Evolutionary conservation across 176 grass and related monocot species (phyloP), one percentile per base, ranked within the genome.

Genomic region (Calamus simplicifolius): DNA sequence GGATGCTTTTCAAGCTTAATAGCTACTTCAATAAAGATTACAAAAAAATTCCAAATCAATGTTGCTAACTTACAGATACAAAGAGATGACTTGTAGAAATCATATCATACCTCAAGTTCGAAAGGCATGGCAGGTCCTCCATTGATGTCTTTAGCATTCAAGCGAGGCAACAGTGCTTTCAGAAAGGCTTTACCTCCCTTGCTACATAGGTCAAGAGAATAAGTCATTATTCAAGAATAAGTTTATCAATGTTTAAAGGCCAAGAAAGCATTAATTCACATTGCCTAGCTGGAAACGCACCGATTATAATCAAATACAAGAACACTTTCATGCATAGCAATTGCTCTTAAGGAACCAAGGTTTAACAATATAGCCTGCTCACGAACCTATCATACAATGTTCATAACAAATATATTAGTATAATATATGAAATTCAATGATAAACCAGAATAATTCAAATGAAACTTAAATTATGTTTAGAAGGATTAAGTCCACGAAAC

Each of bases 251-350:
- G 6, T 31, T 62, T 10, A 19, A 18, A 38, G 12, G 60, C 21
- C 2, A 72, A 61, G 15, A 64, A 61, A 43, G 35, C 7, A 43
- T 43, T 43, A 43, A 43, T 38, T 38, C 31, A 43, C 35, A 43
- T 38, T 43, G 35, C 35, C 10, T 43, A 43, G 0, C 35, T 43
- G 35, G 35, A 43, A 43, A 59, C 66, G 81, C 68, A 97, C 93
- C 93, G 85, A 66, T 92, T 92, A 65, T 92, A 97, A 52, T 97
- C 85, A 61, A 97, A 97, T 73, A 97, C 80, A 78, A 97, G 76
- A 70, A 97, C 81, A 52, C 76, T 72, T 35, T 91, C 93, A 64
- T 83, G 79, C 84, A 81, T 97, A 49, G 88, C 93, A 75, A 97
- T 97, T 85, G 93, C 87, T 77, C 93, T 69, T 69, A 97, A 81